A percentile compares a stretch with the other conserved stretches of the same genome.
Evolutionary conservation across 495 filamentous ascomycete genomes (phyloP).

Genomic region (Aspergillus sparsus): DNA sequence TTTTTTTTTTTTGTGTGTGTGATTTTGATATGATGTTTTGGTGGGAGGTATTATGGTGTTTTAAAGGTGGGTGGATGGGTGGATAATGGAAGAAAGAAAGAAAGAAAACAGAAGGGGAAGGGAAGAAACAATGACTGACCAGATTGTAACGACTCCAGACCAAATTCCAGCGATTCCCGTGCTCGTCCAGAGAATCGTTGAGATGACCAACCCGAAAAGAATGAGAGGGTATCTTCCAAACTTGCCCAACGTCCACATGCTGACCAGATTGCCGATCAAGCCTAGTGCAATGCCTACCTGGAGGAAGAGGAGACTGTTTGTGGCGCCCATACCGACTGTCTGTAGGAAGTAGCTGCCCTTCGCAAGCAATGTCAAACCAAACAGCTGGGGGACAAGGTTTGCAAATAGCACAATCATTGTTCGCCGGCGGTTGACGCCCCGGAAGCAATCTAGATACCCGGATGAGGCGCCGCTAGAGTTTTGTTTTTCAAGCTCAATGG

Average conservation of each 20-base stretch:
- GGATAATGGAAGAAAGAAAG: background rate
- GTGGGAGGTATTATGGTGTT: constrained; percentile 4
- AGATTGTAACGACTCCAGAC: constrained; percentile 28
- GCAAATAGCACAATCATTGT: constrained; percentile 51
- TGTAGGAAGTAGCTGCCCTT: constrained; percentile 40
- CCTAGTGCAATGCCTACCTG: constrained; percentile 36
- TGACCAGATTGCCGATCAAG: constrained; percentile 33
- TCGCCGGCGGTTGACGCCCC: constrained; percentile 43
- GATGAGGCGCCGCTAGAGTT: constrained; percentile 18
- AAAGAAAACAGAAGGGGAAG: background rate
- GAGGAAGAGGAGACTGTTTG: constrained; percentile 34
- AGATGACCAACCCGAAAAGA: constrained; percentile 17
- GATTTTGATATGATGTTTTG: background rate
- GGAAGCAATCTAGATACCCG: constrained; percentile 46
- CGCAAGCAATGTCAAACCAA: constrained; percentile 35
- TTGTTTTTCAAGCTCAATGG: constrained; percentile 31
- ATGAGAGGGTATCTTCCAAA: constrained; percentile 34
- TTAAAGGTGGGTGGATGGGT: background rate
- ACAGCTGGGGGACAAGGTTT: constrained; percentile 31
- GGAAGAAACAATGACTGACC: constrained; percentile 21
- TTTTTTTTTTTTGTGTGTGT: too few relatives aligned
- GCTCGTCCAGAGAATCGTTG: constrained; percentile 31
- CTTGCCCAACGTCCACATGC: constrained; percentile 30
- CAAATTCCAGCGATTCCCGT: constrained; percentile 41
- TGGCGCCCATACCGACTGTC: constrained; percentile 34